Percentiles rank a stretch among this genome's conserved stretches.
Evolutionary conservation across 495 filamentous ascomycete species (phyloP).

Genomic region (Penicillium malachiteum): DNA sequence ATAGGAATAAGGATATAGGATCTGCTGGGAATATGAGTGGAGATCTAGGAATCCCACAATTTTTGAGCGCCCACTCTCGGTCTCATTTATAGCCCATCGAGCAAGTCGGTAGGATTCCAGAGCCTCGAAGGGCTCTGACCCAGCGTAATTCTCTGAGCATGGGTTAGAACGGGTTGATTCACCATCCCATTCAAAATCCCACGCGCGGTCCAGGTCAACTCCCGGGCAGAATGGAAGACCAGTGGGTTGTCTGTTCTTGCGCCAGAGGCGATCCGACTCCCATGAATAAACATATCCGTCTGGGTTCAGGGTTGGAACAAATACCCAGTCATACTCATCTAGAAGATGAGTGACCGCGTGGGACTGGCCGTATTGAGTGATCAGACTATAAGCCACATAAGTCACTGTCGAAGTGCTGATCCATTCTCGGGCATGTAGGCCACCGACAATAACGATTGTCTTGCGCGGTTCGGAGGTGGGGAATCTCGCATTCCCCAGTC

Average conservation of each 20-base stretch:
- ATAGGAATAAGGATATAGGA: conserved; percentile 90
- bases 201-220: conserved; percentile 85
- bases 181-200: conserved; percentile 80
- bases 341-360: conserved; percentile 70
- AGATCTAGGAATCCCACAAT: conserved; percentile 86
- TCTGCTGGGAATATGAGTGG: conserved; percentile 94
- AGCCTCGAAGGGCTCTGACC: conserved; percentile 79
- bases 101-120: conserved; percentile 74
- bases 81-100: conserved; percentile 84
- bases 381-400: conserved; percentile 85
- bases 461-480: conserved; percentile 53
- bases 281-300: conserved; percentile 95
- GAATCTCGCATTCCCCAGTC: conserved; percentile 61
- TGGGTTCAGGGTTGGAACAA: conserved; percentile 87
- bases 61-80: conserved; percentile 62
- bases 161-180: conserved; percentile 69
- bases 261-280: conserved; percentile 89
- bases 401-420: conserved; percentile 90
- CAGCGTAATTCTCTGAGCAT: conserved; percentile 89
- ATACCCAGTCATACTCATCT: conserved; percentile 78
- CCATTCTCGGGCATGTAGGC: conserved; percentile 92
- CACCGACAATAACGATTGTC: conserved; percentile 80
- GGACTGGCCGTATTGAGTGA: conserved; percentile 72
- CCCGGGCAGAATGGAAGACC: conserved; percentile 80
- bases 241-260: conserved; percentile 89